Percentiles rank a stretch among this genome's conserved stretches.
These are phyloP conservation scores for Talaromyces sp. DNA, from an alignment of 2,329 filamentous ascomycete species.

Conservation along the genomic window DNA sequence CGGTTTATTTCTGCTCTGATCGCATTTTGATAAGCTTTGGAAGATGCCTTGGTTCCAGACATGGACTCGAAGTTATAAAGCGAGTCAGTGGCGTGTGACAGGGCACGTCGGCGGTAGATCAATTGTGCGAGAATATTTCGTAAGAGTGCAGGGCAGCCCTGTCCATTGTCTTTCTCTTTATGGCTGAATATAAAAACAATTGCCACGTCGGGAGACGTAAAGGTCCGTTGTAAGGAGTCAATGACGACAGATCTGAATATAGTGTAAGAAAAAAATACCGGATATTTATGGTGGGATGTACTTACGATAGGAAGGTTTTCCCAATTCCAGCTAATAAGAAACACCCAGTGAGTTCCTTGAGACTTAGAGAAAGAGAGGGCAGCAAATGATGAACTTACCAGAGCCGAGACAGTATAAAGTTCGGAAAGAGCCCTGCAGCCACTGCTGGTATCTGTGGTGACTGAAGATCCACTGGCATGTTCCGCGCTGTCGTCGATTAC, in stretches of 20 bases:
- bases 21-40: slow-evolving; percentile 26
- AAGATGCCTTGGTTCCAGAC: slow-evolving; percentile 16
- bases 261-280: neutral
- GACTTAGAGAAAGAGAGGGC: no score
- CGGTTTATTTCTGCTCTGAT: slow-evolving; percentile 26
- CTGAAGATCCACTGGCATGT: slow-evolving; percentile 24
- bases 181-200: slow-evolving; percentile 24
- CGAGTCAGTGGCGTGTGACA: slow-evolving; percentile 18
- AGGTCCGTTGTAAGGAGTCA: slow-evolving; percentile 22
- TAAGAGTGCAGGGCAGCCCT: slow-evolving; percentile 17
- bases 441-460: slow-evolving; percentile 17
- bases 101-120: slow-evolving; percentile 21
- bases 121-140: slow-evolving; percentile 25
- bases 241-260: slow-evolving; percentile 20
- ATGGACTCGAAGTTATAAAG: slow-evolving; percentile 21
- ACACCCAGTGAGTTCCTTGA: neutral
- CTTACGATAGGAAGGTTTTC: slow-evolving; percentile 28
- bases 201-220: slow-evolving; percentile 24
- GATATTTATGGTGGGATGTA: neutral
- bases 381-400: slow-evolving; percentile 13
- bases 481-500: slow-evolving; percentile 20
- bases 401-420: slow-evolving; percentile 24
- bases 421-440: slow-evolving; percentile 21
- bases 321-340: slow-evolving; percentile 22
- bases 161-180: slow-evolving; percentile 18